Base-by-base conservation (phyloP, 2,329 filamentous ascomycete genomes). In the Colletotrichum sp. region DNA sequence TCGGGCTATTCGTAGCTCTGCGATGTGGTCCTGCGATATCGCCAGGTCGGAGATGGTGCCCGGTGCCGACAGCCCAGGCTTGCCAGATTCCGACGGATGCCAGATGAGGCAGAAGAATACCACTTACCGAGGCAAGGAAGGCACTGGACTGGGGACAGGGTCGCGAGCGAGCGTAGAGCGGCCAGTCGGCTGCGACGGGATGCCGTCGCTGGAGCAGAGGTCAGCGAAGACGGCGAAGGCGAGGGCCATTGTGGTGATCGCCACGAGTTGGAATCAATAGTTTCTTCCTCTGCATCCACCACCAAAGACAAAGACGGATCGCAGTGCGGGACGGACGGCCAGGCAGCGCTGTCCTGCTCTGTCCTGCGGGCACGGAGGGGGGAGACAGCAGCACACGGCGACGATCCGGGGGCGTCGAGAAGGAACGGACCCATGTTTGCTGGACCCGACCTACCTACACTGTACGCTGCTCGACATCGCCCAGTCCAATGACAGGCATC, bases 181-280 rank as follows among this genome's bases (percentile, higher is more conserved):
- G 55, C 24, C 55, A 58, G 55, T 58, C 55, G 55, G 55, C 55
- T 28, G 55, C 21, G 28, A 30, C 34, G 15, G 32, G 36, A 55
- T 73, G 56, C 38, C 36, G 32, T 66, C 15, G 38, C 71, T 64
- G 69, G 69, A 18, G 26, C 30, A 36, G 28, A 61, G 71, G 48
- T 15, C 36, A 26, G 55, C 55, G 32, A 28, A 36, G 52, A 26
- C 38, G 66, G 58, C 30, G 65, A 28, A 15, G 30, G 58, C n/a
- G 62, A 36, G 28, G 64, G 55, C 8, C 26, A 16, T 64, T 38
- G 43, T 30, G 69, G 30, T 32, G 61, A 71, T 71, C 28, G 18
- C 43, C 55, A 73, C 71, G n/a, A 32, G 32, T 48, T 48, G 52
- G 24, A 58, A 55, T 74, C 71, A 36, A 76, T 76, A 76, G 74